Evolutionary conservation across 1,284 basidiomycete species (phyloP).

Genomic region (Boletellus deceptivus): DNA sequence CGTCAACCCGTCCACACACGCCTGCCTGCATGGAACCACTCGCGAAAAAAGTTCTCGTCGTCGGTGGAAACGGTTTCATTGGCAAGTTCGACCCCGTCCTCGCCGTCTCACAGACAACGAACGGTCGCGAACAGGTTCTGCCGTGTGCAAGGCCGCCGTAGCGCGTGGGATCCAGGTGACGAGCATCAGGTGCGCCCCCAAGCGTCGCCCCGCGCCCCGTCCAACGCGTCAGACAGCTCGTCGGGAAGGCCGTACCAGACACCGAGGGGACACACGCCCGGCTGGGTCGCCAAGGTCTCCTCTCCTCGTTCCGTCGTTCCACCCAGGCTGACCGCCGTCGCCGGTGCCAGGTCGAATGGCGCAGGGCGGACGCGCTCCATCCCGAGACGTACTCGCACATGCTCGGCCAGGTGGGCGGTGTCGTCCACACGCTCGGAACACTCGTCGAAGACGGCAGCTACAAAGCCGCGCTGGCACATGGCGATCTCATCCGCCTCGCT

Average conservation of each 20-base stretch:
- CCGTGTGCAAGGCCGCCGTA: slow-evolving; percentile 85
- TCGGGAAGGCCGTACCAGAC: slow-evolving; percentile 85
- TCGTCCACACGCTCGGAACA: slow-evolving; percentile 95
- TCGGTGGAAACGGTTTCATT: slow-evolving; percentile 95
- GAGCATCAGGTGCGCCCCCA: slow-evolving; percentile 71
- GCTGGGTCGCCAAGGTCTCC: slow-evolving; percentile 75
- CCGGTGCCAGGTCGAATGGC: slow-evolving; percentile 74
- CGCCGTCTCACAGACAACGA: slow-evolving; percentile 1
- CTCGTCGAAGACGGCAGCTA: slow-evolving; percentile 83
- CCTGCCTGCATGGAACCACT: slow-evolving; percentile 39
- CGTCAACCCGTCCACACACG: too few species aligned
- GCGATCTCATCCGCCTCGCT: slow-evolving; percentile 55
- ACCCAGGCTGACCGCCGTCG: slow-evolving; percentile 7
- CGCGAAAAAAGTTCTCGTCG: slow-evolving; percentile 72
- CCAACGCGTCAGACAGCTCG: slow-evolving; percentile 48
- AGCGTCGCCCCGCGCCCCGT: background rate
- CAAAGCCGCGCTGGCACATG: slow-evolving; percentile 67
- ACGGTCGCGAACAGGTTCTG: slow-evolving; percentile 64
- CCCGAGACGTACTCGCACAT: slow-evolving; percentile 74
- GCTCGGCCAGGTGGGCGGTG: slow-evolving; percentile 65
- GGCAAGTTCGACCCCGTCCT: slow-evolving; percentile 44
- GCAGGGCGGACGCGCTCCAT: slow-evolving; percentile 72
- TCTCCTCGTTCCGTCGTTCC: background rate
- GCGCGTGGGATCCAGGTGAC: slow-evolving; percentile 83
- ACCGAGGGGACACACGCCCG: slow-evolving; percentile 85